Percentiles rank a stretch among this genome's conserved stretches.
These are phyloP conservation scores for Mediolabrus comicus DNA, from an alignment of 108 stramenopile genomes.

Conservation along the genomic window DNA sequence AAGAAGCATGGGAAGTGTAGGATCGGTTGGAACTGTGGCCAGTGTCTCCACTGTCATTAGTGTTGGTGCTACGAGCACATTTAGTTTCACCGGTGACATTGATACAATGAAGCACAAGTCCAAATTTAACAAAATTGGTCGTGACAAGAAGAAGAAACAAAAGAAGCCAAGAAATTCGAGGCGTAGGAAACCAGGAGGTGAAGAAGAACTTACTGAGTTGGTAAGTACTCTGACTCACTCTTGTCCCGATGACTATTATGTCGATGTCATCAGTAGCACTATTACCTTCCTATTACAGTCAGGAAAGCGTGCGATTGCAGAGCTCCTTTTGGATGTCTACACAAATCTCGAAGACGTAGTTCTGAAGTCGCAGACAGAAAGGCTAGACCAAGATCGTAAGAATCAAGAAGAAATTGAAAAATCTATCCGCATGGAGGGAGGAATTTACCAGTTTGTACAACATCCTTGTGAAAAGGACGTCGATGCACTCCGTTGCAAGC, in stretches of 20 bases:
- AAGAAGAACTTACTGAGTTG: conserved; percentile 71
- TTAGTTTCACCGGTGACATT: conserved; percentile 68
- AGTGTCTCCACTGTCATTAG: conserved; percentile 82
- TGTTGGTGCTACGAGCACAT: conserved; percentile 63
- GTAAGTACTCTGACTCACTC: conserved; percentile 43
- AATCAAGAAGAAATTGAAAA: conserved; percentile 34
- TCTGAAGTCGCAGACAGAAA: conserved; percentile 32
- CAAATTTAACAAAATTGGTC: conserved; percentile 76
- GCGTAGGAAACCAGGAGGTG: conserved; percentile 74
- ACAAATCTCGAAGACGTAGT: conserved; percentile 31
- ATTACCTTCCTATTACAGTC: conserved; percentile 62
- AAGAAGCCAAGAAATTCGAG: conserved; percentile 58
- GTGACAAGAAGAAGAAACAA: conserved; percentile 69
- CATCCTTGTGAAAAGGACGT: conserved; percentile 62
- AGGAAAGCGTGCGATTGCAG: conserved; percentile 42
- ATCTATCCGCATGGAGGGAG: conserved; percentile 31
- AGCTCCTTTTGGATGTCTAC: conserved; percentile 51
- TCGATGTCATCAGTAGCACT: conserved; percentile 61
- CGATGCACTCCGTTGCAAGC: conserved; percentile 46
- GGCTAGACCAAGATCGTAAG: conserved; percentile 34
- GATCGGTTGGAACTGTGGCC: conserved; percentile 47
- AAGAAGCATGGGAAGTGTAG: conserved; percentile 21
- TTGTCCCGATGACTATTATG: conserved; percentile 53
- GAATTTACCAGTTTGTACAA: conserved; percentile 30
- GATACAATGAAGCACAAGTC: conserved; percentile 73